Base-by-base conservation (phyloP, 768 basidiomycete genomes). In the Calocybe indica region DNA sequence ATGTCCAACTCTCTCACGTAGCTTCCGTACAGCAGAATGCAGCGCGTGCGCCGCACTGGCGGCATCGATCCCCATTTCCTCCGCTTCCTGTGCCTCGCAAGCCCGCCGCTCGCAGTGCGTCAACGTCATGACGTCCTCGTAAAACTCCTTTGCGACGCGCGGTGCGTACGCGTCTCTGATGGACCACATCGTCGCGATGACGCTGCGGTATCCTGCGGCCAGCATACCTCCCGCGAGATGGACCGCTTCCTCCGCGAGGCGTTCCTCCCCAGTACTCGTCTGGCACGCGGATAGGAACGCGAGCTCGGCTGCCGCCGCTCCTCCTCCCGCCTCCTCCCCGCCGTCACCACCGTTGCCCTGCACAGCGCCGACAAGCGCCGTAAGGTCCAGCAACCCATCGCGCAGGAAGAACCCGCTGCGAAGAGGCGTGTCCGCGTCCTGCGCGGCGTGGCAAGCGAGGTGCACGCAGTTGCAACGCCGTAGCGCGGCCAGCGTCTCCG, bases 211-310 rank as follows among this genome's bases (percentile, higher is more conserved):
- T 14, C 62, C 63, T 29, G 60, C 57, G 7, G 52, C 58, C 43
- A 67, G 55, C 68, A 74, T 65, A 2, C 67, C 66, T 6, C 70
- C 70, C 0, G 70, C 64, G 1, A 74, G 53, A 58, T 69, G 65
- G 2, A 73, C 53, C 0, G 58, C 42, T 46, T 58, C 48, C 5
- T 62, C 61, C 12, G 61, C 45, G n/a, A 54, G 50, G 5, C 49
- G 41, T 15, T 59, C 51, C 22, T 59, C 56, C 1, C 71, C 65
- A 11, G 49, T 59, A 1, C 68, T 69, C 7, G 69, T 74, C 47
- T 74, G 59, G 48, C 74, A 75, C 1, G 73, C 72, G 7, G 70
- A 72, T 7, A 75, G 64, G 52, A 72, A 69, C 1, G 69, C 74
- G 12, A 75, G 53, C 22, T 60, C 52, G 29, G 59, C 48, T 50